phyloP scores from a whole-genome alignment of 192 early-diverging fungal species.

The Podila epigama region DNA sequence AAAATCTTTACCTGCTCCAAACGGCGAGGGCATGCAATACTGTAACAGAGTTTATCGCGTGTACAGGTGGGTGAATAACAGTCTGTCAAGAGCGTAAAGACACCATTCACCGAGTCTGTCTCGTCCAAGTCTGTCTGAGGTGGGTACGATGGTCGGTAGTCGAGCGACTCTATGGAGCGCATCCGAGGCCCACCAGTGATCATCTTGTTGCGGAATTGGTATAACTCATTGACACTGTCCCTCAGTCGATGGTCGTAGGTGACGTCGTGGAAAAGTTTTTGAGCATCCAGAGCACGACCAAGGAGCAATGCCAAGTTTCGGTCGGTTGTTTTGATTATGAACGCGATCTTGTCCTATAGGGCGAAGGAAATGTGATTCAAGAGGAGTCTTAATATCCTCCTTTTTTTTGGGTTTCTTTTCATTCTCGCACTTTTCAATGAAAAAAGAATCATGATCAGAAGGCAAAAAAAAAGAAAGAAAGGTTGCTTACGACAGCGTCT shows the following conservation, averaged over 20 bases:
- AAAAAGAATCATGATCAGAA: background rate
- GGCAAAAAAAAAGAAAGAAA: background rate
- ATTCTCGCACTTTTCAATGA: too few relatives aligned
- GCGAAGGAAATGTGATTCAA: too few relatives aligned
- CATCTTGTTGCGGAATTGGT: conserved; percentile 72
- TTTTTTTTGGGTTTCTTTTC: too few relatives aligned
- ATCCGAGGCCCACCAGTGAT: conserved; percentile 38
- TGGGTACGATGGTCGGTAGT: conserved; percentile 26
- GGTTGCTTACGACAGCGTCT: conserved; percentile 79
- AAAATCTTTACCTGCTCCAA: conserved; percentile 64
- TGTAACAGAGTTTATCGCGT: conserved; percentile 84
- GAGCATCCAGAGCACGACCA: conserved; percentile 89
- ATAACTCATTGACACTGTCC: conserved; percentile 85
- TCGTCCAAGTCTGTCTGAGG: conserved; percentile 24
- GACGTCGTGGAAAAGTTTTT: conserved; percentile 94
- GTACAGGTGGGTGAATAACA: conserved; percentile 96
- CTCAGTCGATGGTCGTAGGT: conserved; percentile 85
- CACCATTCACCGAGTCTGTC: conserved; percentile 73
- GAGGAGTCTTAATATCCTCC: too few relatives aligned
- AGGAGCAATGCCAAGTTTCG: conserved; percentile 87
- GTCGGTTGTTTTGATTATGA: conserved; percentile 83
- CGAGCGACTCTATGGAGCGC: conserved; percentile 29
- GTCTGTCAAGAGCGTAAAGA: conserved; percentile 88
- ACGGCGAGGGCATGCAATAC: conserved; percentile 83
- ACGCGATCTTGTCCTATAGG: conserved; percentile 74